phyloP scores from a whole-genome alignment of 2,329 filamentous ascomycete genomes.

The Gnomoniopsis sp. region DNA sequence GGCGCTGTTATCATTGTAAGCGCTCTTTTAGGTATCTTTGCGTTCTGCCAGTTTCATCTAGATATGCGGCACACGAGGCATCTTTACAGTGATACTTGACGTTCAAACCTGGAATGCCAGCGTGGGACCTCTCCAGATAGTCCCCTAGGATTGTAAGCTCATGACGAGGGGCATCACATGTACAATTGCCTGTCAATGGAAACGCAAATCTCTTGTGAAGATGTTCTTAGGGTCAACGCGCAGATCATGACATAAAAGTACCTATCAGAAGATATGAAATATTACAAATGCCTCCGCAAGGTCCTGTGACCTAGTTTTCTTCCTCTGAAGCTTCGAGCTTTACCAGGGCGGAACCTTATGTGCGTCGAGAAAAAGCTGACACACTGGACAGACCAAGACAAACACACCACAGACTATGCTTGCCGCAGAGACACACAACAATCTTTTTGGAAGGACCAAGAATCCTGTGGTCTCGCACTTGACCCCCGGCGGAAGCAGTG shows the following conservation, averaged over 20 bases:
- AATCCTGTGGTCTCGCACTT: slow-evolving; percentile 22
- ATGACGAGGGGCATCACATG: too few relatives aligned
- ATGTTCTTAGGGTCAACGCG: too few relatives aligned
- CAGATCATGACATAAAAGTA: too few relatives aligned
- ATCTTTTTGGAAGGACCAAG: slow-evolving; percentile 23
- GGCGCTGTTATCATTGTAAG: slow-evolving; percentile 7
- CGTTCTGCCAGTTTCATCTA: not conserved
- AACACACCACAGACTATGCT: slow-evolving; percentile 26
- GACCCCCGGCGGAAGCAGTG: slow-evolving; percentile 23
- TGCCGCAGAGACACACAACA: slow-evolving; percentile 22
- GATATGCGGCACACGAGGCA: not conserved
- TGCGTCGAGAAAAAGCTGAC: not conserved
- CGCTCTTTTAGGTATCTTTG: not conserved
- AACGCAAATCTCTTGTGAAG: too few relatives aligned
- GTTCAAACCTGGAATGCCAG: too few relatives aligned
- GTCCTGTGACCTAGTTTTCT: not conserved
- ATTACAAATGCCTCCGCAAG: too few relatives aligned
- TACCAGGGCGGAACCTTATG: not conserved
- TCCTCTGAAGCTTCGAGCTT: not conserved
- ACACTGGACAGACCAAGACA: slow-evolving; percentile 4
- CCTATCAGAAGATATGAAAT: too few relatives aligned
- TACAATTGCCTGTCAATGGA: too few relatives aligned
- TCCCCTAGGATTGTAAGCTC: too few relatives aligned
- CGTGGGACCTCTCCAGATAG: too few relatives aligned
- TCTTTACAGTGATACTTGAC: not conserved